Evolutionary conservation across 2,329 filamentous ascomycete species (phyloP).

Genomic region (Sporothrix sp.): DNA sequence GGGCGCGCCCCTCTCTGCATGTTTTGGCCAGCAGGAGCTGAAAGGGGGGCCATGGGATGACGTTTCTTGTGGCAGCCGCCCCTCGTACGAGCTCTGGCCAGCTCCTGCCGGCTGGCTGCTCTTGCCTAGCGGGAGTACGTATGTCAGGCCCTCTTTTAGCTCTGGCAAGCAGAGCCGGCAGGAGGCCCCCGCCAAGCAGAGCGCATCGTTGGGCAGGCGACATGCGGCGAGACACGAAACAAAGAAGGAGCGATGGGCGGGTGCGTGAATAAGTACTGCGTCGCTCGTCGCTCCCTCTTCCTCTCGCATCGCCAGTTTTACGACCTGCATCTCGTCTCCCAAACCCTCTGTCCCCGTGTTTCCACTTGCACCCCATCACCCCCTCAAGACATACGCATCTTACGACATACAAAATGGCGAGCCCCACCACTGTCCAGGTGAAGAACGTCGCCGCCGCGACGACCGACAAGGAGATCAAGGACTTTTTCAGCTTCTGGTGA

Average conservation of each 20-base stretch:
- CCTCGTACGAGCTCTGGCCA: background rate
- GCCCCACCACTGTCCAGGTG: conserved; percentile 44
- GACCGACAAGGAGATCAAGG: conserved; percentile 79
- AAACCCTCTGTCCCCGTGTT: background rate
- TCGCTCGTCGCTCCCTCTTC: background rate
- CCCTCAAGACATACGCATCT: too few species aligned
- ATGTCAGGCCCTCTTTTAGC: background rate
- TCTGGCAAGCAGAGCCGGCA: background rate
- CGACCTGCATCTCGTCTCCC: background rate
- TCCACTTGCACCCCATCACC: background rate
- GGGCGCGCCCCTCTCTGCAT: background rate
- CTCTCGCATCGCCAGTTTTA: background rate
- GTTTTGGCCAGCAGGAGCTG: background rate
- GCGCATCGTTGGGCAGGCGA: conserved; percentile 3
- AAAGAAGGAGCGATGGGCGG: background rate
- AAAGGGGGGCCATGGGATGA: conserved; percentile 4
- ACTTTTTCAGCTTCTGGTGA: conserved; percentile 96
- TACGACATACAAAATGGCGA: conserved; percentile 15
- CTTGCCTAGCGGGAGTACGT: background rate
- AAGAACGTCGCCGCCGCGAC: conserved; percentile 79
- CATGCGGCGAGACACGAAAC: conserved; percentile 4
- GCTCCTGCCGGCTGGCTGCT: background rate
- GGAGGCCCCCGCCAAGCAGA: background rate
- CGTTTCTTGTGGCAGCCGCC: background rate
- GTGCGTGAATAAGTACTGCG: conserved; percentile 8